Percentiles rank a stretch among this genome's conserved stretches.
Conservation (phyloP, 208 protist genomes). For the Leishmania arabica region DNA sequence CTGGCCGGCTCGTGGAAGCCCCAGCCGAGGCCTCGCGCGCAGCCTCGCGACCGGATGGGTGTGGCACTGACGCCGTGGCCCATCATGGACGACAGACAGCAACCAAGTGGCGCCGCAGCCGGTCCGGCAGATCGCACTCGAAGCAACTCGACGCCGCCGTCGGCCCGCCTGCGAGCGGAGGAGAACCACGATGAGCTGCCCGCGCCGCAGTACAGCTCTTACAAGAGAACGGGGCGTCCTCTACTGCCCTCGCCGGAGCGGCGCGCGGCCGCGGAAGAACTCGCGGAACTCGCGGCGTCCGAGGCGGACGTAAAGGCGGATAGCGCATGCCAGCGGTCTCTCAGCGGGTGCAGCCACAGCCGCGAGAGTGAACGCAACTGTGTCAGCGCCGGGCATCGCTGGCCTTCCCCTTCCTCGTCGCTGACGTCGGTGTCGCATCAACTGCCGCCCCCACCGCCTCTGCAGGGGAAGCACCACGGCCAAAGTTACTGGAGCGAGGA, state of each 20-base stretch:
- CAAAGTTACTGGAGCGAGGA: not conserved
- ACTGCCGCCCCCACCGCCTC: not conserved
- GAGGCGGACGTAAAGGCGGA: not conserved
- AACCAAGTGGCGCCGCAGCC: not conserved
- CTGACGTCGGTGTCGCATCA: not conserved
- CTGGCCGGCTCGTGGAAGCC: not conserved
- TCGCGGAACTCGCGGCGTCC: constrained; percentile 6
- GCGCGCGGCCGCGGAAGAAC: constrained; percentile 14
- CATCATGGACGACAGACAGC: constrained; percentile 5
- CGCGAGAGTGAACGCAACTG: not conserved
- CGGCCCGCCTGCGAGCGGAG: constrained; percentile 12
- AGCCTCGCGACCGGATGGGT: not conserved
- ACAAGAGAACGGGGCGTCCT: constrained; percentile 9
- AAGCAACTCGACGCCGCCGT: not conserved
- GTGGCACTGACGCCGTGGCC: constrained; percentile 19
- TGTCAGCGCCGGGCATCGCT: not conserved
- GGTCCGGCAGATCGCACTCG: not conserved
- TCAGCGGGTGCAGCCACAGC: constrained; percentile 1
- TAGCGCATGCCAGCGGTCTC: not conserved
- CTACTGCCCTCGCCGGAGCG: constrained; percentile 22
- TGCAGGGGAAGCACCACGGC: not conserved
- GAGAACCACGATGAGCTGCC: constrained; percentile 19
- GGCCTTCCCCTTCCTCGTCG: not conserved
- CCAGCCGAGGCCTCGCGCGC: not conserved
- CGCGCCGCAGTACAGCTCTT: constrained; percentile 22